These are phyloP conservation scores for Cnidoscolus chayamansa DNA, from an alignment of 441 rosid genomes.

Conservation along the genomic window DNA sequence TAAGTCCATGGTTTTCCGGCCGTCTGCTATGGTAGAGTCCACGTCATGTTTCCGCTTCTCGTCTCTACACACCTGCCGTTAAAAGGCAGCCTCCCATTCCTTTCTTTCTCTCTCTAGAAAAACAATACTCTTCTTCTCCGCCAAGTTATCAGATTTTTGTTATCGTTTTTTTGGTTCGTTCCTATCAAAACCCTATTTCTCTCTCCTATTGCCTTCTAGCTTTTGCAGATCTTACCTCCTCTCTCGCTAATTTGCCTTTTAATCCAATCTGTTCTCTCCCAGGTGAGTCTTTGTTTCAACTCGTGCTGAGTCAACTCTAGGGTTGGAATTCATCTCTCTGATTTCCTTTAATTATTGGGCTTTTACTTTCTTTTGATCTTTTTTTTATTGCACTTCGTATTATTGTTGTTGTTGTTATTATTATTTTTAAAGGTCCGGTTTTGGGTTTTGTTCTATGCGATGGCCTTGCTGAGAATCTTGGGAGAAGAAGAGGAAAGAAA, in stretches of 20 bases:
- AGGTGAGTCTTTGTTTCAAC: conserved; percentile 40
- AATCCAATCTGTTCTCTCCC: conserved; percentile 1
- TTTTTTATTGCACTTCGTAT: neutral
- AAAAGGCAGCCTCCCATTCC: conserved; percentile 28
- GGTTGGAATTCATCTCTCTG: conserved; percentile 16
- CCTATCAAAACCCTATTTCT: conserved; percentile 19
- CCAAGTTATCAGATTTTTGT: conserved; percentile 26
- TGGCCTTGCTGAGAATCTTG: conserved; percentile 22
- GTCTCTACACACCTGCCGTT: conserved; percentile 20
- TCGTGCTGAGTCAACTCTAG: conserved; percentile 35
- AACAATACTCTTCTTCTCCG: conserved; percentile 28
- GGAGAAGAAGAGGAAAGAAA: conserved; percentile 14
- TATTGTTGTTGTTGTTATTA: neutral
- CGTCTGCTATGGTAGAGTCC: conserved; percentile 26
- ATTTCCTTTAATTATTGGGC: neutral
- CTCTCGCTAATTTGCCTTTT: neutral
- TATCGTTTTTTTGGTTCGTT: neutral
- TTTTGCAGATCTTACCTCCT: conserved; percentile 29
- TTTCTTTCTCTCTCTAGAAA: neutral
- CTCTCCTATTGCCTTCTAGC: conserved; percentile 1
- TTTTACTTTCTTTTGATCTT: conserved; percentile 12
- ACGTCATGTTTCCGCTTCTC: conserved; percentile 24
- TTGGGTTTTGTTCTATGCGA: neutral
- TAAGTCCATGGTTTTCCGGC: conserved; percentile 5
- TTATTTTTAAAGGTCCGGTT: neutral